These are phyloP conservation scores for Tetrapisispora nanseiensis DNA, from an alignment of 805 yeast species.

Conservation along the genomic window DNA sequence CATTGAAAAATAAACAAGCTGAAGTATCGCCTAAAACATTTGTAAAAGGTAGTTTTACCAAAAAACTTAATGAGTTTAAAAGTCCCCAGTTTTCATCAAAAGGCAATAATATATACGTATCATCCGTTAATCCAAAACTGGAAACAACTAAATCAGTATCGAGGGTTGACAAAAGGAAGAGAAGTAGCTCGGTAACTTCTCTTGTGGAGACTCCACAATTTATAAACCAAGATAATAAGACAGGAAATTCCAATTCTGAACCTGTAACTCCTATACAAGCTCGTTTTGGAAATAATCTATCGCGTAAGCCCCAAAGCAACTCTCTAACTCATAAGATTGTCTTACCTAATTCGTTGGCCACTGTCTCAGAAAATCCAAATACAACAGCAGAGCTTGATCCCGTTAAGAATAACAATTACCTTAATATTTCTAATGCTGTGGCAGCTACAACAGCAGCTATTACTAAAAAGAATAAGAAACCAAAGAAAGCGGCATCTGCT, in stretches of 20 bases:
- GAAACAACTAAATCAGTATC: not conserved
- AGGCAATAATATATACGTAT: not conserved
- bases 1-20: not conserved
- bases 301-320: not conserved
- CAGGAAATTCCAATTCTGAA: constrained; percentile 1
- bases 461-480: constrained; percentile 2
- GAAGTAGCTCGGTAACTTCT: constrained; percentile 4
- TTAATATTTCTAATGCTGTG: constrained; percentile 5
- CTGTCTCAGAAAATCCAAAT: constrained; percentile 10
- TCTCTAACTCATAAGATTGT: constrained; percentile 5
- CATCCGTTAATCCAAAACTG: not conserved
- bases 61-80: not conserved
- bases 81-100: not conserved
- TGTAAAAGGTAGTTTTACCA: not conserved
- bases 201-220: not conserved
- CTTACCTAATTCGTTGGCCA: constrained; percentile 10
- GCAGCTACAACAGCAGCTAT: constrained; percentile 6
- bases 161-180: not conserved
- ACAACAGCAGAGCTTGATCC: not conserved
- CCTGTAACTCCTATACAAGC: constrained; percentile 4
- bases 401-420: not conserved
- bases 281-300: not conserved
- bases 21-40: not conserved
- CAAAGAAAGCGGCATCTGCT: constrained; percentile 3
- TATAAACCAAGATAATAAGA: not conserved